Conservation (phyloP, 139 green algal genomes). For the Dunaliella sp. region DNA sequence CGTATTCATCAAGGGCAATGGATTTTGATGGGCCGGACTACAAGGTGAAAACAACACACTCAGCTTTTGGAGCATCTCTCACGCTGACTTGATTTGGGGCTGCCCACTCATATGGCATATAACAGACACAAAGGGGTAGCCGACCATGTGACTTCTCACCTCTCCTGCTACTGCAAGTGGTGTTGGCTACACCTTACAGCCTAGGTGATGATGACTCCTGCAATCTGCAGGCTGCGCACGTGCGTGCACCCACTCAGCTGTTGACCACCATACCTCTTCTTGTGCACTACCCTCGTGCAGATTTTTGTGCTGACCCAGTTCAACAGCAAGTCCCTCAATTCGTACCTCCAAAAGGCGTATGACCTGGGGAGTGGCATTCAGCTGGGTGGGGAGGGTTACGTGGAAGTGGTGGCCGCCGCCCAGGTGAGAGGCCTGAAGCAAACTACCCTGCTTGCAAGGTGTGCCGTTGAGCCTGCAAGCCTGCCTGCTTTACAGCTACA, state of each 20-base stretch:
- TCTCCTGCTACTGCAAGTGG: no score
- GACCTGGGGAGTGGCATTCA: background rate
- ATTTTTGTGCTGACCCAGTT: constrained; percentile 73
- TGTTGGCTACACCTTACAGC: no score
- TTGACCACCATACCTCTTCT: background rate
- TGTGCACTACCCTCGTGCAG: background rate
- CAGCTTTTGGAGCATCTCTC: no score
- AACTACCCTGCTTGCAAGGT: background rate
- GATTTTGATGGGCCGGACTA: no score
- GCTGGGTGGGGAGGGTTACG: constrained; percentile 4
- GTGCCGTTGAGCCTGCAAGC: background rate
- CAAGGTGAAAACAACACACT: no score
- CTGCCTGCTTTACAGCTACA: no score
- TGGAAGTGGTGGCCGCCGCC: constrained; percentile 19
- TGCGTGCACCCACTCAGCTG: background rate
- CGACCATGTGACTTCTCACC: no score
- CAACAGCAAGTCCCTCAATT: constrained; percentile 92
- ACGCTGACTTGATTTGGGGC: no score
- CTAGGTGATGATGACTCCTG: no score
- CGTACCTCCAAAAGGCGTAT: constrained; percentile 63
- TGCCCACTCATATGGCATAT: no score
- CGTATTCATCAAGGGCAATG: no score
- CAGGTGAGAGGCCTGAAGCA: constrained; percentile 24
- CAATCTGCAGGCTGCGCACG: background rate
- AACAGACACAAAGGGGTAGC: no score